phyloP scores from a whole-genome alignment of 108 stramenopile genomes.

The Asterionellopsis glacialis region DNA sequence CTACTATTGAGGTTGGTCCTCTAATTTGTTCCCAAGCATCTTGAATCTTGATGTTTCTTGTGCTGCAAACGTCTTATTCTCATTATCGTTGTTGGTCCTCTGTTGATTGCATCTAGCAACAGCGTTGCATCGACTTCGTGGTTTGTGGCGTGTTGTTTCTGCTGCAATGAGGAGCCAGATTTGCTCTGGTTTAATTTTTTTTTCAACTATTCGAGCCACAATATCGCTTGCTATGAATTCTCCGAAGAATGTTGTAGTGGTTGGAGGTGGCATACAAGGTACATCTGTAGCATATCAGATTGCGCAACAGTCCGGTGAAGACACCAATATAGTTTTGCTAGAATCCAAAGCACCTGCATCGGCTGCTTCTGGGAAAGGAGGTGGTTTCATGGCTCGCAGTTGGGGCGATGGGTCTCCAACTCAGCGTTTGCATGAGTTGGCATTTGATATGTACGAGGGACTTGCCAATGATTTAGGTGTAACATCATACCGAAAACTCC shows the following conservation, averaged over 20 bases:
- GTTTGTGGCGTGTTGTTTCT: no score
- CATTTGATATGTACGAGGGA: constrained; percentile 80
- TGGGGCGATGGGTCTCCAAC: constrained; percentile 49
- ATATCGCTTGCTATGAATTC: background rate
- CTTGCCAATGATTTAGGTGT: constrained; percentile 59
- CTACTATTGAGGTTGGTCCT: no score
- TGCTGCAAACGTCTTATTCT: no score
- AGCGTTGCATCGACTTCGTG: no score
- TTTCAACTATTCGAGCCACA: no score
- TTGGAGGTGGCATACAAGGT: constrained; percentile 87
- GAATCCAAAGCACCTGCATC: constrained; percentile 68
- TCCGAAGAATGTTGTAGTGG: constrained; percentile 51
- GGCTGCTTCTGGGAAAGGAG: constrained; percentile 88
- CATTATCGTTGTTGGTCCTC: no score
- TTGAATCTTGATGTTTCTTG: no score
- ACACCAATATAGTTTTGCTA: constrained; percentile 51
- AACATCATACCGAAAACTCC: constrained; percentile 72
- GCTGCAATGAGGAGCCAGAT: no score
- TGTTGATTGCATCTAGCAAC: no score
- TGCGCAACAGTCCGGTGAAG: constrained; percentile 1
- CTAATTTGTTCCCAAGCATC: no score
- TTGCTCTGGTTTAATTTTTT: no score
- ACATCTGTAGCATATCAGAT: constrained; percentile 65
- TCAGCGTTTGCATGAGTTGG: constrained; percentile 38
- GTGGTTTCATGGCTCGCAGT: constrained; percentile 84